These are phyloP conservation scores for Mycena latifolia DNA, from an alignment of 768 basidiomycete genomes.

Conservation along the genomic window DNA sequence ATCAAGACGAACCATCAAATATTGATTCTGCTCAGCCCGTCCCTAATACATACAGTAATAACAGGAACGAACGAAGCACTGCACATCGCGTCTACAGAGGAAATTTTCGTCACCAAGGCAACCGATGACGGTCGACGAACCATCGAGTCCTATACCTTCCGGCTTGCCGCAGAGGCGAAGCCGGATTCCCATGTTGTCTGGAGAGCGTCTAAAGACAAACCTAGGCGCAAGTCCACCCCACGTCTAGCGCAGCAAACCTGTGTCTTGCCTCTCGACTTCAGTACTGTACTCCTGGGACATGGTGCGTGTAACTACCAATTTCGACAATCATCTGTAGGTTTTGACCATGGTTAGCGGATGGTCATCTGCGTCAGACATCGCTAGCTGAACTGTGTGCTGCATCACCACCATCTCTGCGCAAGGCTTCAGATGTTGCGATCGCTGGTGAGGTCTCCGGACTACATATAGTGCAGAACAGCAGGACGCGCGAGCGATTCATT, in stretches of 20 bases:
- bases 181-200: slow-evolving; percentile 9
- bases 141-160: slow-evolving; percentile 21
- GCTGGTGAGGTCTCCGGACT: slow-evolving; percentile 62
- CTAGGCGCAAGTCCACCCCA: neutral
- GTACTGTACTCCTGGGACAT: slow-evolving; percentile 72
- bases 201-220: slow-evolving; percentile 18
- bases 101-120: slow-evolving; percentile 37
- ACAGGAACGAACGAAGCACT: slow-evolving; percentile 41
- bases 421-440: slow-evolving; percentile 61
- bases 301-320: slow-evolving; percentile 62
- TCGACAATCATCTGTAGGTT: slow-evolving; percentile 35
- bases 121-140: slow-evolving; percentile 34
- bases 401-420: slow-evolving; percentile 43
- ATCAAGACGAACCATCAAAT: neutral
- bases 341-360: slow-evolving; percentile 58
- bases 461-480: slow-evolving; percentile 66
- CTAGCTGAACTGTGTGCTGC: slow-evolving; percentile 53
- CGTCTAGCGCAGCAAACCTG: slow-evolving; percentile 43
- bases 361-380: slow-evolving; percentile 60
- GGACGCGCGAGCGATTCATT: slow-evolving; percentile 72
- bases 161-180: slow-evolving; percentile 6
- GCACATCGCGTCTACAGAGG: slow-evolving; percentile 37
- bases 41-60: slow-evolving; percentile 34
- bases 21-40: slow-evolving; percentile 27
- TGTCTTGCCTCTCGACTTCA: slow-evolving; percentile 68